Base-by-base conservation (phyloP, 2,329 filamentous ascomycete species). In the Cladosporium sphaerospermum region DNA sequence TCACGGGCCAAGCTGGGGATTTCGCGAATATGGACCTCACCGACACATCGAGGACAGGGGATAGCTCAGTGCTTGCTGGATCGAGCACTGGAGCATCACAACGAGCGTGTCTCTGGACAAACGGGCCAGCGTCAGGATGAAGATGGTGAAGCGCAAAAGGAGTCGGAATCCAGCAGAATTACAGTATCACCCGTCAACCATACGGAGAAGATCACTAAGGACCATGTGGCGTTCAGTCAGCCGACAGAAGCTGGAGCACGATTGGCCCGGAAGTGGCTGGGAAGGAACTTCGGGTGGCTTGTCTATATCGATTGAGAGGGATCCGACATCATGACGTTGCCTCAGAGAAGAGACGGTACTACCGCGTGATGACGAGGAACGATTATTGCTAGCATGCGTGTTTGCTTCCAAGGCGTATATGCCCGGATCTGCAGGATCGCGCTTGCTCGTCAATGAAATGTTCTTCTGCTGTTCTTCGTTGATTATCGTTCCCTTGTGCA, bases 11-110 rank as follows among this genome's bases (percentile, higher is more conserved):
- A 78, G n/a, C 72, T 85, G 51, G 81, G 82, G 14, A 77, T 86
- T 23, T 83, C 82, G 19, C 76, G 83, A 31, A 82, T 86, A 59
- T 86, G 83, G 83, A 82, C 80, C 0, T 81, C 78, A 7, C 75
- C 73, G 5, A 72, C 75, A 2, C 77, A 79, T 54, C 75, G 82
- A 32, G 70, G 78, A 40, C 75, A 77, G 58, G 80, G 81, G 8
- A 76, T 84, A 49, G 83, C 81, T 3, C 75, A 75, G 49, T 73
- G 74, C 52, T 67, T 86, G 43, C 65, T 85, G 14, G 78, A 85
- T 55, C 54, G 53, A 13, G 64, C 63, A 3, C 32, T 65, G 11
- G 41, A 53, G 18, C 54, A 63, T 43, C 56, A 61, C 36, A 58
- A 61, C 23, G 53, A 48, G 37, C 18, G 45, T 51, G 23, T 40